Evolutionary conservation across 2,329 filamentous ascomycete genomes (phyloP), one percentile per base, ranked within the genome.

Genomic region (Cercospora citrullina): DNA sequence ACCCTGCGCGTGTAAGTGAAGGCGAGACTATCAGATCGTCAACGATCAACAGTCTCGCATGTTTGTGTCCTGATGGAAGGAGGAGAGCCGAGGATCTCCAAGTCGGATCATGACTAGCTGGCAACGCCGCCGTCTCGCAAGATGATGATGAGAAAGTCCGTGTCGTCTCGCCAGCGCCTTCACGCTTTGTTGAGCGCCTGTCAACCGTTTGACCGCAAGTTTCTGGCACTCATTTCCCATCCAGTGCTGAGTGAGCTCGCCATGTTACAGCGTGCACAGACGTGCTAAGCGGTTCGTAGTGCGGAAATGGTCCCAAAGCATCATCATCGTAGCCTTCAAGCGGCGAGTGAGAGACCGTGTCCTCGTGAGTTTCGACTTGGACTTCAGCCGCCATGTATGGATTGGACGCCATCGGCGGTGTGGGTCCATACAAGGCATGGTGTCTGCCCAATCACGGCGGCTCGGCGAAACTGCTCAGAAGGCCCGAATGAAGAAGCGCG

Each of bases 401-500:
- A 55, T 55, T 55, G 48, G 48, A n/a, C 23, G 48, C 23, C 48
- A 30, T 55, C 6, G 45, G 4, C 2, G 23, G 3, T 7, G 48
- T 55, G 48, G 21, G 14, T 14, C 48, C 23, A 55, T 60, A 42
- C 12, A 42, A 23, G 23, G 33, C 18, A 39, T 18, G 6, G 2
- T 8, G 33, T 26, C 58, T n/a, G n/a, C 3, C 61, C 48, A 58
- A 57, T 64, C 48, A 64, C 61, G 61, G 61, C 61, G 61, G n/a
- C 33, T 64, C 61, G 48, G 61, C 48, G 21, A 28, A 58, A 42
- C 33, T 59, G 10, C 2, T 18, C 8, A 64, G 51, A 42, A 64
- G 62, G 62, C n/a, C 62, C 62, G 62, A 64, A 58, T 59, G 33
- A 14, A 59, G 62, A 58, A 58, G 18, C 14, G 42, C 62, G 62